Percentiles rank a stretch among this genome's conserved stretches.
These are phyloP conservation scores for Eimeria mitis DNA, from an alignment of 169 alveolate genomes.

Conservation along the genomic window DNA sequence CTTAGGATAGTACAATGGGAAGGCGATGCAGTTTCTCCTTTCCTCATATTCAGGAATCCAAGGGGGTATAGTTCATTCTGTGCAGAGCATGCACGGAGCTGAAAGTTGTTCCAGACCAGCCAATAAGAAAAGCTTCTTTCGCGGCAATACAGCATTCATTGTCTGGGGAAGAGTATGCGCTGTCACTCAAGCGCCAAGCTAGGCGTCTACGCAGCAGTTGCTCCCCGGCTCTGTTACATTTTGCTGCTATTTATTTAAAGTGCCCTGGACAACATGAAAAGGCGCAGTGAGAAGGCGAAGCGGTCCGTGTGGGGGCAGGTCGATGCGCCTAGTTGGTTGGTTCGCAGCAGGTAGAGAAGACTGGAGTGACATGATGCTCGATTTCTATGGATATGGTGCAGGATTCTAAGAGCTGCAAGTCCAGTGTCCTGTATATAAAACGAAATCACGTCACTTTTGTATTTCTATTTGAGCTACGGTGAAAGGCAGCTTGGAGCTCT, in stretches of 20 bases:
- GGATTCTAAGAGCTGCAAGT: not conserved
- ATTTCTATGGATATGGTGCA: not conserved
- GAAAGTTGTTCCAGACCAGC: not conserved
- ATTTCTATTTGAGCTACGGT: not conserved
- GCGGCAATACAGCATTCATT: not conserved
- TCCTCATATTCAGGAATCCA: not conserved
- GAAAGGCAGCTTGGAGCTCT: not conserved
- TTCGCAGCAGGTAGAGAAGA: not conserved
- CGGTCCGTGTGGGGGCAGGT: not conserved
- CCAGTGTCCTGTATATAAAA: not conserved
- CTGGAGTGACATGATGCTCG: not conserved
- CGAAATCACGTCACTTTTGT: not conserved
- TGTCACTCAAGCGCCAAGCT: too few relatives aligned
- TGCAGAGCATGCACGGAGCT: slow-evolving; percentile 12
- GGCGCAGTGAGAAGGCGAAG: not conserved
- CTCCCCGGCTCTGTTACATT: not conserved
- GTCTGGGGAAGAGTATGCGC: not conserved
- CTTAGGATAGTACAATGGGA: not conserved
- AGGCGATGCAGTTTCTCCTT: not conserved
- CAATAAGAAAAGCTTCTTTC: not conserved
- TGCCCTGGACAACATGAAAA: not conserved
- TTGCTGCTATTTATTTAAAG: not conserved
- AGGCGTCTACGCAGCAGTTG: not conserved
- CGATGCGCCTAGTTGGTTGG: not conserved
- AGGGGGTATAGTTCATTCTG: not conserved